Percentiles rank a stretch among this genome's conserved stretches.
phyloP scores from a whole-genome alignment of 2,329 filamentous ascomycete genomes.

The Cercospora nicotianae region DNA sequence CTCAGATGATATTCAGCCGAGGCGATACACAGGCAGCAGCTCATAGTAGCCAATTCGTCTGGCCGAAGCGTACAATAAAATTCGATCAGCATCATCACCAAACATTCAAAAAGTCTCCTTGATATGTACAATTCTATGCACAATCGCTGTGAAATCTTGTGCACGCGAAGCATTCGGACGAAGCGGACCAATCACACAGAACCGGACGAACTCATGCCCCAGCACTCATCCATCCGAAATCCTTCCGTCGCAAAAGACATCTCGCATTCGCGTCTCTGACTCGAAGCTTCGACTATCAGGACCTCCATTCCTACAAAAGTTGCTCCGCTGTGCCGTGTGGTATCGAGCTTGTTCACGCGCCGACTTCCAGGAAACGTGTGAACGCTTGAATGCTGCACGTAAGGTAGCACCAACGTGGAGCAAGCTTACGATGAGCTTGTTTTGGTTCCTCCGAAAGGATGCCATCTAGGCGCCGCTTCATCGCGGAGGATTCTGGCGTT shows the following conservation, averaged over 20 bases:
- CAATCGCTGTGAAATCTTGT: background rate
- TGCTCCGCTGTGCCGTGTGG: background rate
- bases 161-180: background rate
- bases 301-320: background rate
- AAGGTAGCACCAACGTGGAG: background rate
- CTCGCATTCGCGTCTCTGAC: conserved; percentile 5
- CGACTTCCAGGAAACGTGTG: background rate
- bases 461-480: background rate
- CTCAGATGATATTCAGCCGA: background rate
- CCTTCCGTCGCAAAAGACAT: background rate
- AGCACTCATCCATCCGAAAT: background rate
- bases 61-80: background rate
- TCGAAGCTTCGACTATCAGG: background rate
- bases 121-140: background rate
- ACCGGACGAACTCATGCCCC: background rate
- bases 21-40: background rate
- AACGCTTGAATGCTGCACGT: background rate
- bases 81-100: background rate
- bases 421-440: background rate
- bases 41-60: background rate
- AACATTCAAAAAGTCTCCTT: background rate
- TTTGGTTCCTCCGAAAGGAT: background rate
- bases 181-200: background rate
- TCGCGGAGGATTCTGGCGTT: background rate
- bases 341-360: background rate